These are phyloP conservation scores for Russula sp. DNA, from an alignment of 768 basidiomycete species.

Conservation along the genomic window DNA sequence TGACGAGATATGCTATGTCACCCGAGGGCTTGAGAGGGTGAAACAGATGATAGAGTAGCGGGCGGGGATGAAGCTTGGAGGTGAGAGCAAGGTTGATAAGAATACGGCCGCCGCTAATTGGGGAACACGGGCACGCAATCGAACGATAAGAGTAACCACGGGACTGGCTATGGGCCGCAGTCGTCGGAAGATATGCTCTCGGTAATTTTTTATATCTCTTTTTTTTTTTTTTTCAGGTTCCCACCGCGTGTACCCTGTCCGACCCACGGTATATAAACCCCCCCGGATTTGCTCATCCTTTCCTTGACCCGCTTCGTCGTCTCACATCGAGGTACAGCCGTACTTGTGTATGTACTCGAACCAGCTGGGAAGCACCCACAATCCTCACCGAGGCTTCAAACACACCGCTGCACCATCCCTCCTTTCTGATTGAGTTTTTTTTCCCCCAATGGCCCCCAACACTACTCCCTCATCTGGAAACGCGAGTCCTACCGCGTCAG, in stretches of 20 bases:
- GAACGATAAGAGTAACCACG: not conserved
- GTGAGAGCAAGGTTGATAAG: too few relatives aligned
- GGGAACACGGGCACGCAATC: too few relatives aligned
- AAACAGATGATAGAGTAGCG: too few relatives aligned
- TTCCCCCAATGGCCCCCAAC: conserved; percentile 45
- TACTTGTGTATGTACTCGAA: conserved; percentile 85
- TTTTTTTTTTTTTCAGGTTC: not conserved
- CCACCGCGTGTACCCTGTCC: not conserved
- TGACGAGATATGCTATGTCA: too few relatives aligned
- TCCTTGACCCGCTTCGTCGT: not conserved
- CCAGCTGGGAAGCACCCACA: conserved; percentile 86
- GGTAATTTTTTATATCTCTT: not conserved
- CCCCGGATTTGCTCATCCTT: not conserved
- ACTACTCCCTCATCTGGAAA: conserved; percentile 49
- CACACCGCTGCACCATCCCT: conserved; percentile 73
- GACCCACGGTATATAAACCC: conserved; percentile 8
- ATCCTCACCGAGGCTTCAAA: conserved; percentile 80
- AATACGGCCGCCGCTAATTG: too few relatives aligned
- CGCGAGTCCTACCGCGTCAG: conserved; percentile 54
- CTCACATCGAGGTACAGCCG: not conserved
- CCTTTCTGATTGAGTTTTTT: conserved; percentile 28
- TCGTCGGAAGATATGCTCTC: not conserved
- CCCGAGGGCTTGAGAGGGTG: too few relatives aligned
- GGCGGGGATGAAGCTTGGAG: too few relatives aligned
- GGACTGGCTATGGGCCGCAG: too few relatives aligned